Conservation (phyloP, 306 rosid species). For the Abrus pulchellus region DNA sequence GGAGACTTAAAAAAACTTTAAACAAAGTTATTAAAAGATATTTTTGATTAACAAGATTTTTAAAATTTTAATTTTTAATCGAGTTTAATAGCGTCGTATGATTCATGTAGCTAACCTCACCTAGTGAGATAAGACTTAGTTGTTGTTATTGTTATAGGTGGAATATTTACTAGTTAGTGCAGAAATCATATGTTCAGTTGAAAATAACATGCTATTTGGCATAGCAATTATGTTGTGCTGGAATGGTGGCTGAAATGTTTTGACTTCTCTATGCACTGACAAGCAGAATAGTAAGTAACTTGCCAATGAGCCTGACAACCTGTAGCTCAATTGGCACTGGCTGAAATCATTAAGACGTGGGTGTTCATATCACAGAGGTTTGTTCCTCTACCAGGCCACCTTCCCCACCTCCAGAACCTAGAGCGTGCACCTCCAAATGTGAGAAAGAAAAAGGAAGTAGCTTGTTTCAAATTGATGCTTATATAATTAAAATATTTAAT, state of each 20-base stretch:
- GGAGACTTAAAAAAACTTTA: too few relatives aligned
- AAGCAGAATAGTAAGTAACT: slow-evolving; percentile 7
- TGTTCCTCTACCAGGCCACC: background rate
- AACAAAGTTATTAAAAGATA: too few relatives aligned
- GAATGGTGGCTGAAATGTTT: slow-evolving; percentile 4
- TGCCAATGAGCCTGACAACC: background rate
- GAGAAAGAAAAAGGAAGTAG: slow-evolving; percentile 13
- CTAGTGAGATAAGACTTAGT: too few relatives aligned
- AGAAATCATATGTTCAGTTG: background rate
- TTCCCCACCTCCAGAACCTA: background rate
- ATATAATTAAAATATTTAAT: background rate
- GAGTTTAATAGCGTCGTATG: too few relatives aligned
- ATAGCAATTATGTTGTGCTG: background rate
- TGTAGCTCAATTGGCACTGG: slow-evolving; percentile 3
- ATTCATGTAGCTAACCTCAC: too few relatives aligned
- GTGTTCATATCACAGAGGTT: background rate
- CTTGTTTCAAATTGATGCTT: slow-evolving; percentile 14
- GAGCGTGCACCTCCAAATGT: slow-evolving; percentile 12
- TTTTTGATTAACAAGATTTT: too few relatives aligned
- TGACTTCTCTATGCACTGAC: background rate
- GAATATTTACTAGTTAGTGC: background rate
- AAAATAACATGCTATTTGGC: background rate
- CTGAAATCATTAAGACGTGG: slow-evolving; percentile 7
- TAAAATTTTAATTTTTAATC: too few relatives aligned
- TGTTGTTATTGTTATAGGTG: background rate